Evolutionary conservation across 23 red algal genomes (phyloP).

Genomic region (Gracilaria caudata): DNA sequence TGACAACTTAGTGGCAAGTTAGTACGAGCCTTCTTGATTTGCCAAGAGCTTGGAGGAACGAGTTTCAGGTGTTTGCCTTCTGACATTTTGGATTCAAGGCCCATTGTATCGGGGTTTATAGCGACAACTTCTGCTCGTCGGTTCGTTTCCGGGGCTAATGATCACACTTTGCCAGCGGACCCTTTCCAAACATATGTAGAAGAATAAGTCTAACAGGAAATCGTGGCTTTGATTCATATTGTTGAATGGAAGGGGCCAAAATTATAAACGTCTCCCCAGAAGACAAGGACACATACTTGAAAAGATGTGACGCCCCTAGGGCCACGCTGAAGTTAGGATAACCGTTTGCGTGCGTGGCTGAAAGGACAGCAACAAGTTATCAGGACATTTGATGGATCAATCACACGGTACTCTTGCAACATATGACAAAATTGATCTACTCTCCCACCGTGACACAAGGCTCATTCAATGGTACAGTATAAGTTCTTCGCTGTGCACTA

Average conservation of each 20-base stretch:
- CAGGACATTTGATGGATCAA: no score
- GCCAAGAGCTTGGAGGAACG: neutral
- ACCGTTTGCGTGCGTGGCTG: no score
- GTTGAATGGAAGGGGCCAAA: neutral
- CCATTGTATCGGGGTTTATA: neutral
- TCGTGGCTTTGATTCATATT: neutral
- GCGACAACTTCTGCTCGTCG: neutral
- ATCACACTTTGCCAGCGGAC: neutral
- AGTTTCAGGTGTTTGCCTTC: neutral
- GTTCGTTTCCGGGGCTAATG: neutral
- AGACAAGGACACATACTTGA: no score
- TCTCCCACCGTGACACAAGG: no score
- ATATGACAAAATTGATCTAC: no score
- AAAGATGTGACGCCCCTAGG: no score
- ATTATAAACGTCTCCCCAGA: no score
- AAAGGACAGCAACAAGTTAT: no score
- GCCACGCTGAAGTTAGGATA: no score
- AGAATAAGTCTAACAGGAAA: neutral
- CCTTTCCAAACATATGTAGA: neutral
- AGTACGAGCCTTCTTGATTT: neutral
- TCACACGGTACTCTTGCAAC: no score
- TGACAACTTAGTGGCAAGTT: neutral
- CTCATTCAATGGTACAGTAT: no score
- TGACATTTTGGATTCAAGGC: neutral
- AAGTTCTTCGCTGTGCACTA: no score